Percentiles rank a stretch among this genome's conserved stretches.
Conservation (phyloP, 306 rosid species). For the Crotalaria pallida region DNA sequence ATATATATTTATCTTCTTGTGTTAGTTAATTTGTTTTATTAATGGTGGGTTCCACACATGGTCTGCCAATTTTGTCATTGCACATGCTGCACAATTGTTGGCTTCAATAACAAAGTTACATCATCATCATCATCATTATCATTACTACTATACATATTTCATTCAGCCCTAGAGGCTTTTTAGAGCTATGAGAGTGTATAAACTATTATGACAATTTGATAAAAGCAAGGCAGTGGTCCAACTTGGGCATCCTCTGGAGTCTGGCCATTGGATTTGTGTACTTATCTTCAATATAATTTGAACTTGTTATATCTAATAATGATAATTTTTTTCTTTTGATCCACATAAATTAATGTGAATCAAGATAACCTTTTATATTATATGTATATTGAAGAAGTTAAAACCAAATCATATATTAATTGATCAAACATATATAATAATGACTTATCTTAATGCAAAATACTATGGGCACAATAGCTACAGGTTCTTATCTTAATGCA, state of each 20-base stretch:
- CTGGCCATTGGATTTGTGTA: background rate
- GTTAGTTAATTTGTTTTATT: conserved; percentile 3
- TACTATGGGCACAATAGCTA: too few relatives aligned
- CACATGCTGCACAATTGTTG: conserved; percentile 49
- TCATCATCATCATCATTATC: conserved; percentile 29
- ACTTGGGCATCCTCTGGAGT: background rate
- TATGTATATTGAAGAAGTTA: background rate
- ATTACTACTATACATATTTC: conserved; percentile 27
- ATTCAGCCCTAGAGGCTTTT: conserved; percentile 23
- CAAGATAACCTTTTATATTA: background rate
- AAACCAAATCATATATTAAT: background rate
- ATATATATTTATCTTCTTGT: background rate
- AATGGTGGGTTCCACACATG: conserved; percentile 45
- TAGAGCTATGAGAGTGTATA: conserved; percentile 17
- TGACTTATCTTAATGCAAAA: too few relatives aligned
- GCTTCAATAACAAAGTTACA: conserved; percentile 40
- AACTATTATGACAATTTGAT: conserved; percentile 13
- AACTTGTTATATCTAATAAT: background rate
- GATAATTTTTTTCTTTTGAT: background rate
- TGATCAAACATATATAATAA: too few relatives aligned
- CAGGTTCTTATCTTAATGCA: too few relatives aligned
- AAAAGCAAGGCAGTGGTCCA: background rate
- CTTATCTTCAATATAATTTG: background rate
- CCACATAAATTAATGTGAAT: background rate
- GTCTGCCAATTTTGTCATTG: conserved; percentile 50